Conservation (phyloP, 805 yeast genomes). For the Groenewaldozyma tartarivorans region DNA sequence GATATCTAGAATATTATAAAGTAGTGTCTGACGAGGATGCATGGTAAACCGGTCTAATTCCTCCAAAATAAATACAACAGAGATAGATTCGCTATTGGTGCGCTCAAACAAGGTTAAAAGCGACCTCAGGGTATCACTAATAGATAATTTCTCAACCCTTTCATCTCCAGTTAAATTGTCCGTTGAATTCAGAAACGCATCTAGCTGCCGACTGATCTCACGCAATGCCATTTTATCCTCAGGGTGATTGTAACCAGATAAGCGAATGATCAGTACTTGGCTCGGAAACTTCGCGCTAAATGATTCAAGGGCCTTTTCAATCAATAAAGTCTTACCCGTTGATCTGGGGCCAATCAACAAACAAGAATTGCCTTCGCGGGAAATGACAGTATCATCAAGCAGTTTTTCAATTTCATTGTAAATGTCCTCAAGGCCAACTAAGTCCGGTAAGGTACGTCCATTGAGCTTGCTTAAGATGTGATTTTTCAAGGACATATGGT, state of each 20-base stretch:
- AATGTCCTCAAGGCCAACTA: slow-evolving; percentile 30
- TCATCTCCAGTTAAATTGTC: slow-evolving; percentile 15
- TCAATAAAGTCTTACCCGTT: slow-evolving; percentile 60
- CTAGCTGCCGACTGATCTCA: slow-evolving; percentile 79
- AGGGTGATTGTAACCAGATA: slow-evolving; percentile 63
- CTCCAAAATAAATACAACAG: slow-evolving; percentile 73
- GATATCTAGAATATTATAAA: slow-evolving; percentile 82
- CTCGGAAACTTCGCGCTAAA: slow-evolving; percentile 32
- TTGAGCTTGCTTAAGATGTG: slow-evolving; percentile 24
- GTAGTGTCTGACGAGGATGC: slow-evolving; percentile 65
- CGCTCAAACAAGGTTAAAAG: slow-evolving; percentile 22
- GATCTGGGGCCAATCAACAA: slow-evolving; percentile 73
- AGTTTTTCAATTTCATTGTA: slow-evolving; percentile 45
- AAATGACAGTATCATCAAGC: slow-evolving; percentile 53
- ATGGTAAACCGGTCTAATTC: slow-evolving; percentile 74
- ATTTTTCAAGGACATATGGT: too few relatives aligned
- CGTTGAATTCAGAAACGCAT: slow-evolving; percentile 26
- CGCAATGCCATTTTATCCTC: slow-evolving; percentile 75
- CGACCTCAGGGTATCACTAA: slow-evolving; percentile 20
- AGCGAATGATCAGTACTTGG: slow-evolving; percentile 49
- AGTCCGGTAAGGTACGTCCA: slow-evolving; percentile 18
- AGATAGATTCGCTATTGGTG: slow-evolving; percentile 28
- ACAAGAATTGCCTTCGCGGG: slow-evolving; percentile 73
- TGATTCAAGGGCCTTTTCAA: slow-evolving; percentile 46
- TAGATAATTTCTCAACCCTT: slow-evolving; percentile 22